These are phyloP conservation scores for Conticribra weissflogii DNA, from an alignment of 108 stramenopile genomes.

Conservation along the genomic window DNA sequence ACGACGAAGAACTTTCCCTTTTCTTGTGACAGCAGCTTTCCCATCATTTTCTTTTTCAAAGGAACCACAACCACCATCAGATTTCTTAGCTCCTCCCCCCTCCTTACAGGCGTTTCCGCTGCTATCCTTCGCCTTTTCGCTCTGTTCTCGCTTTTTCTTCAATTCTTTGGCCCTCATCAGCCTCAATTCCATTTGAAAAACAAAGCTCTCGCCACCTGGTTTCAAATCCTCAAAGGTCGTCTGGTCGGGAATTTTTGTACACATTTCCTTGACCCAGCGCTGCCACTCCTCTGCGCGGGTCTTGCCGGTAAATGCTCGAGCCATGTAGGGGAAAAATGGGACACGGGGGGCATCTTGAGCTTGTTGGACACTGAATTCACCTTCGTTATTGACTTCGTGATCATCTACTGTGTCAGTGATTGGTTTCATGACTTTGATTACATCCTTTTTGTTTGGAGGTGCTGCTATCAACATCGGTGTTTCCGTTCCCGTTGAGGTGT, in stretches of 20 bases:
- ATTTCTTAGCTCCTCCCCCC: too few species aligned
- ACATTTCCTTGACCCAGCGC: slow-evolving; percentile 67
- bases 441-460: not conserved
- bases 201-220: slow-evolving; percentile 40
- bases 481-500: not conserved
- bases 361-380: slow-evolving; percentile 4
- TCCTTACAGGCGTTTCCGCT: not conserved
- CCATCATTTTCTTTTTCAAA: too few species aligned
- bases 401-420: slow-evolving; percentile 29
- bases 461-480: not conserved
- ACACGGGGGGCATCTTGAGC: not conserved
- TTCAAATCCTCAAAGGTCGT: slow-evolving; percentile 78
- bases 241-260: slow-evolving; percentile 66
- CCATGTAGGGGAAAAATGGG: not conserved
- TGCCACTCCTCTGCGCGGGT: slow-evolving; percentile 62
- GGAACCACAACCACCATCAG: too few species aligned
- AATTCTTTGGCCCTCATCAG: slow-evolving; percentile 24
- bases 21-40: too few species aligned
- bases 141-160: slow-evolving; percentile 9
- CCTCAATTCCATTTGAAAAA: slow-evolving; percentile 69
- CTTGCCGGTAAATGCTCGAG: slow-evolving; percentile 32
- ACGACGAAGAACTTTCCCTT: slow-evolving; percentile 38
- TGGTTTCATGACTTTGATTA: slow-evolving; percentile 18
- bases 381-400: slow-evolving; percentile 42
- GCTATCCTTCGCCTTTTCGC: not conserved